Base-by-base conservation (phyloP, 129 eudicot species). In the Centella asiatica region DNA sequence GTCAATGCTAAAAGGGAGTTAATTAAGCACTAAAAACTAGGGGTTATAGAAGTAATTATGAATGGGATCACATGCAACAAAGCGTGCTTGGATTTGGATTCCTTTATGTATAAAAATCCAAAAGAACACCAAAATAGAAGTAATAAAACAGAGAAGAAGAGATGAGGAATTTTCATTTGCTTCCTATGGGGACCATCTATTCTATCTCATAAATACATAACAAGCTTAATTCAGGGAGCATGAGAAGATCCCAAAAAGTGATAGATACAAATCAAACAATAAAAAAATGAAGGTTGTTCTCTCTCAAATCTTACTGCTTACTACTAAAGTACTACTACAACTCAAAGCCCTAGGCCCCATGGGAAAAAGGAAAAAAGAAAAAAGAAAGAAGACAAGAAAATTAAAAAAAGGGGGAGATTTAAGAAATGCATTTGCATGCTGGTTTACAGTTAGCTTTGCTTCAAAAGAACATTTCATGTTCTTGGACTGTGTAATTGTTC, bases 21-120 rank as follows among this genome's bases (percentile, higher is more conserved):
- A 37, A 33, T 70, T 22, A 26, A 60, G 47, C 53, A 66, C 17
- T 25, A 33, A 76, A 48, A 71, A 61, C 25, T 49, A 4, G 56
- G 67, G 66, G 72, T 63, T 67, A 72, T 54, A 53, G 49, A 40
- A 64, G 73, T 76, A 75, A 75, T 72, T 63, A 74, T 73, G 68
- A 56, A 81, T 57, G 71, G 61, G 52, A 57, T 77, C 83, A 81
- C 86, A 76, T 76, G 82, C 76, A 60, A 67, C 62, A 65, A 34
- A 73, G 82, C 87, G 71, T 77, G 87, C 80, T 74, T 81, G 71
- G 78, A 71, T 81, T 74, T 81, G 71, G 78, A 71, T 81, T 74
- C 80, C 73, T 65, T 76, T 64, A 58, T n/a, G 33, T 57, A 71
- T 65, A 76, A 64, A 58, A 58, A 62, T 60, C 45, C 14, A 67